These are phyloP conservation scores for Excoecaria cochinchinensis DNA, from an alignment of 345 rosid genomes.

Conservation along the genomic window DNA sequence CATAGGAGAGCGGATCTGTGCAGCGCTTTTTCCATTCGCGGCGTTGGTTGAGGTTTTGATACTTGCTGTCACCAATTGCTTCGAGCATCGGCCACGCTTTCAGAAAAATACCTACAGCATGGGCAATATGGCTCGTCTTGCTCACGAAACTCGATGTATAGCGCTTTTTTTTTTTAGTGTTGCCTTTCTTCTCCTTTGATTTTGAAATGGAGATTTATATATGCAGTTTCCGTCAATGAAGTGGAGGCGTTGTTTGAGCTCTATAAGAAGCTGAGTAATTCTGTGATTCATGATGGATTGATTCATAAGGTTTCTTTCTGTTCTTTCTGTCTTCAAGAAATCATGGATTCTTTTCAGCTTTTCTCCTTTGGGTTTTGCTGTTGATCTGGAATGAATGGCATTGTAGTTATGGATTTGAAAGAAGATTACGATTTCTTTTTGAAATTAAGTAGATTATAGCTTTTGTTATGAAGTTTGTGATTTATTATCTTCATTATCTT, in stretches of 20 bases:
- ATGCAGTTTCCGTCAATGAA: slow-evolving; percentile 66
- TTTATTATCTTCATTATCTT: neutral
- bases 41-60: slow-evolving; percentile 51
- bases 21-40: slow-evolving; percentile 53
- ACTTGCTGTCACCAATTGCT: slow-evolving; percentile 43
- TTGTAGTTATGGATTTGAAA: neutral
- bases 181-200: neutral
- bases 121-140: slow-evolving; percentile 52
- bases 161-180: neutral
- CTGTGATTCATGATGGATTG: slow-evolving; percentile 63
- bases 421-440: neutral
- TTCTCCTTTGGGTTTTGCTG: neutral
- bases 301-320: slow-evolving; percentile 62
- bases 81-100: slow-evolving; percentile 26
- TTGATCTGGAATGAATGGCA: neutral
- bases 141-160: slow-evolving; percentile 58
- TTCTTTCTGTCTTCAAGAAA: neutral
- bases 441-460: too few species aligned
- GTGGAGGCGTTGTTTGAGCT: slow-evolving; percentile 72
- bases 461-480: neutral
- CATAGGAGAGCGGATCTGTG: slow-evolving; percentile 64
- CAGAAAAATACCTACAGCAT: slow-evolving; percentile 10
- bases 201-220: neutral
- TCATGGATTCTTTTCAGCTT: neutral
- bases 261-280: slow-evolving; percentile 64